Percentiles rank a stretch among this genome's conserved stretches.
phyloP scores from a whole-genome alignment of 108 stramenopile species.

The Stephanodiscus minutulus region DNA sequence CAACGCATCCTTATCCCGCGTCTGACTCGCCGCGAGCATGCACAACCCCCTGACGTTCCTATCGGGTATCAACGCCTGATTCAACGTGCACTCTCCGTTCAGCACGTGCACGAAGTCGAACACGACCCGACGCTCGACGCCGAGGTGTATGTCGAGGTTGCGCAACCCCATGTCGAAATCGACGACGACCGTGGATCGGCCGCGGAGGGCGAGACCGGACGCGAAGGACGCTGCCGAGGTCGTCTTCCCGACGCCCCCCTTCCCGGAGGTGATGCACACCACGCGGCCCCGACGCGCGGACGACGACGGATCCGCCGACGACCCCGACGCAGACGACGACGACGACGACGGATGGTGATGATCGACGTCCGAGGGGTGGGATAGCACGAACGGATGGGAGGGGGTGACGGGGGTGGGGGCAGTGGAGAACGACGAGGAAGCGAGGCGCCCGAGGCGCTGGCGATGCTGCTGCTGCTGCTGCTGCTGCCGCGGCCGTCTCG shows the following conservation, averaged over 20 bases:
- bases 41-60: constrained; percentile 45
- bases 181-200: constrained; percentile 56
- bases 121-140: constrained; percentile 66
- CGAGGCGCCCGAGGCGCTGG: too few relatives aligned
- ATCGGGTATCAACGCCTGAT: constrained; percentile 66
- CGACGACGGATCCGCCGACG: neutral
- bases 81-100: constrained; percentile 55
- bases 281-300: constrained; percentile 37
- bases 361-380: constrained; percentile 31
- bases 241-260: constrained; percentile 77
- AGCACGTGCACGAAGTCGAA: constrained; percentile 74
- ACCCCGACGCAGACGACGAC: neutral
- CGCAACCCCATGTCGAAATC: constrained; percentile 75
- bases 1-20: constrained; percentile 65
- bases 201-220: constrained; percentile 48
- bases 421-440: too few relatives aligned
- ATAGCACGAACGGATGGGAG: constrained; percentile 28
- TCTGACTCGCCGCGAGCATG: constrained; percentile 72
- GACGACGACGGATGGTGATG: neutral
- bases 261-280: constrained; percentile 67
- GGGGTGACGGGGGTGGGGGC: too few relatives aligned
- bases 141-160: constrained; percentile 71
- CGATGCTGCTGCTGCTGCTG: too few relatives aligned
- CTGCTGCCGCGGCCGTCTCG: too few relatives aligned
- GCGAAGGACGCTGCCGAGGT: constrained; percentile 62